Evolutionary conservation across 768 basidiomycete genomes (phyloP), one percentile per base, ranked within the genome.

Genomic region (Xerocomellus amylosporus): DNA sequence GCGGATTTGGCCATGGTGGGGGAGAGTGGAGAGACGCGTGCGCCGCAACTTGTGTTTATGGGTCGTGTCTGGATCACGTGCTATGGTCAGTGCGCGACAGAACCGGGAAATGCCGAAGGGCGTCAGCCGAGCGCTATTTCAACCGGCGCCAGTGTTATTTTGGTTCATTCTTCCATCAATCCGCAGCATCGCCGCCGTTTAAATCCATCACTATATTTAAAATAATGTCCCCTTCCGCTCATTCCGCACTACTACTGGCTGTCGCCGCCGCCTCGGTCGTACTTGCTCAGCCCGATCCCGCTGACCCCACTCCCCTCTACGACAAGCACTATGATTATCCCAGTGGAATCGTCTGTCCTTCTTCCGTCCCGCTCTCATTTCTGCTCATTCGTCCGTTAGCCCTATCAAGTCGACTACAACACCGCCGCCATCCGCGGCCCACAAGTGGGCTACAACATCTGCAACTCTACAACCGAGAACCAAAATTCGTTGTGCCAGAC

Each of bases 401-500:
- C 83, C 2, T 76, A 79, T 63, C 73, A 82, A 67, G 81, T 73
- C 37, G 77, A 80, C 45, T 57, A 56, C 31, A 66, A 76, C 40
- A 69, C 71, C 56, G 46, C 65, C 13, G 71, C 72, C 41, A 63
- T 66, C 24, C 83, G 87, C 51, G 86, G 86, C 14, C 62, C 72
- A 14, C 87, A 89, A 64, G 61, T 62, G 19, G 87, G 88, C 15
- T 87, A 85, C 75, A 87, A 86, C 66, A 63, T 73, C 12, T 88
- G 86, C 68, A 88, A 87, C 68, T 78, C 80, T 1, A 82, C 84
- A 17, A 88, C 87, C 0, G 75, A 82, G 53, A 79, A 75, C 68
- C 80, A 80, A 56, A 48, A 73, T 9, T 87, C 88, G 0, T 68
- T 81, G 34, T 91, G 89, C 68, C 89, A 91, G 69, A 90, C 87